These are phyloP conservation scores for Ramichloridium luteum DNA, from an alignment of 2,329 filamentous ascomycete species.

Conservation along the genomic window DNA sequence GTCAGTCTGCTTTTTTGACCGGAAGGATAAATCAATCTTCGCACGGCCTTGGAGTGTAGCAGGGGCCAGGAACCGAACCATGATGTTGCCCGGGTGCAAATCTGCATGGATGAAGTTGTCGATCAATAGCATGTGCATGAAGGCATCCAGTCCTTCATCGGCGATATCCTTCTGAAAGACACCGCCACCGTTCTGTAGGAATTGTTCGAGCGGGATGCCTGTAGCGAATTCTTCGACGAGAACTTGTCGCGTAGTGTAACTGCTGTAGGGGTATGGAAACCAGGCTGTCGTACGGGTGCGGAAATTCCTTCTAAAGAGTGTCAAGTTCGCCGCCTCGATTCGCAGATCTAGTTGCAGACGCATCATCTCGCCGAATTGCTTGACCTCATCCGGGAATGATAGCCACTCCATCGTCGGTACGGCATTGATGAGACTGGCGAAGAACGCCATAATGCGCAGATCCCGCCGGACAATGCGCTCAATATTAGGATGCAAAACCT, in stretches of 20 bases:
- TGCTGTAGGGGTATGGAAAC: conserved; percentile 88
- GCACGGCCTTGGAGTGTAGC: conserved; percentile 51
- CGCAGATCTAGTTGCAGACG: conserved; percentile 87
- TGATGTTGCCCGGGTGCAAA: conserved; percentile 94
- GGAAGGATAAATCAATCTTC: conserved; percentile 5
- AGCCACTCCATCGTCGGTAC: conserved; percentile 96
- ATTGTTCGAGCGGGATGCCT: conserved; percentile 80
- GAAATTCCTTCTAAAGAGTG: conserved; percentile 82
- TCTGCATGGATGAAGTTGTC: conserved; percentile 98
- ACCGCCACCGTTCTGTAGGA: conserved; percentile 82
- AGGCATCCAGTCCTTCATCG: conserved; percentile 87
- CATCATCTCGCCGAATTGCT: conserved; percentile 98
- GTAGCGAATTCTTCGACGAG: conserved; percentile 92
- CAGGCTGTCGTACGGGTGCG: conserved; percentile 80
- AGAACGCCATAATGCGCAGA: conserved; percentile 85
- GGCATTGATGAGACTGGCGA: conserved; percentile 68
- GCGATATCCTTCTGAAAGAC: conserved; percentile 91
- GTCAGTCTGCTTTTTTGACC: conserved; percentile 18
- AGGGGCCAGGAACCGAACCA: conserved; percentile 94
- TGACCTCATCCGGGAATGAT: conserved; percentile 85
- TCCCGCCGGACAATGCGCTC: conserved; percentile 85
- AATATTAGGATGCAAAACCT: conserved; percentile 85
- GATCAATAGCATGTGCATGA: conserved; percentile 88
- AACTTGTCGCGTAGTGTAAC: conserved; percentile 85
- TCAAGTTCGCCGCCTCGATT: conserved; percentile 85